Percentiles rank a stretch among this genome's conserved stretches.
Conservation (phyloP, 176 grass and related monocot species). For the Avena eriantha region DNA sequence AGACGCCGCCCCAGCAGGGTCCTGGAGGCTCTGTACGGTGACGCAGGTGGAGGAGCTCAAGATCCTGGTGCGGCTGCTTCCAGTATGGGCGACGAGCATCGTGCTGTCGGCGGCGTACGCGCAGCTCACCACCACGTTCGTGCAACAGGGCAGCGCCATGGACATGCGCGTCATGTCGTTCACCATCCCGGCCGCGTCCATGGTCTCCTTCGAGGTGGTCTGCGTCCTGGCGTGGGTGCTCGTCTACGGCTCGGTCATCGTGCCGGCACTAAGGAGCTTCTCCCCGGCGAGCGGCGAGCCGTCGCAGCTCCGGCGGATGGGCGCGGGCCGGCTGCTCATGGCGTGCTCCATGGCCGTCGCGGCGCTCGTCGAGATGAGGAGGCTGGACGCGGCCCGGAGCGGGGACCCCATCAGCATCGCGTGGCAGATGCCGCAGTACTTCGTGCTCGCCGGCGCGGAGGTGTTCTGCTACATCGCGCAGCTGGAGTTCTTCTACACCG, state of each 20-base stretch:
- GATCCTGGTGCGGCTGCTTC: slow-evolving; percentile 64
- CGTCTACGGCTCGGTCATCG: slow-evolving; percentile 52
- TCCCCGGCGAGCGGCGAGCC: slow-evolving; percentile 38
- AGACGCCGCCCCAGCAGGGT: not conserved
- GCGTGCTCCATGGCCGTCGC: slow-evolving; percentile 60
- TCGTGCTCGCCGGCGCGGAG: slow-evolving; percentile 59
- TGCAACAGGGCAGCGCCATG: slow-evolving; percentile 68
- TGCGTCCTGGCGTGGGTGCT: slow-evolving; percentile 59
- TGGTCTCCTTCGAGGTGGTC: slow-evolving; percentile 56
- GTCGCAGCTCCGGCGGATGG: slow-evolving; percentile 69
- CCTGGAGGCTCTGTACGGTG: slow-evolving; percentile 69
- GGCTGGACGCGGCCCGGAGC: slow-evolving; percentile 34
- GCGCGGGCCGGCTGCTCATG: slow-evolving; percentile 65
- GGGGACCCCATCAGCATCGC: slow-evolving; percentile 53
- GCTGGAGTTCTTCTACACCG: slow-evolving; percentile 84
- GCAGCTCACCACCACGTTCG: slow-evolving; percentile 69
- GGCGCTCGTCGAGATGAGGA: slow-evolving; percentile 55
- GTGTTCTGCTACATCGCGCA: slow-evolving; percentile 72
- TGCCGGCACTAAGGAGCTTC: slow-evolving; percentile 35
- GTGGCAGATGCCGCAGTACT: slow-evolving; percentile 83
- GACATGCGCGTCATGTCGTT: slow-evolving; percentile 51
- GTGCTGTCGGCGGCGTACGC: slow-evolving; percentile 57
- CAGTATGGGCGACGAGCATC: slow-evolving; percentile 61
- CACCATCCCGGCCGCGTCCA: slow-evolving; percentile 62
- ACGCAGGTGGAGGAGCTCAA: slow-evolving; percentile 93